Conservation (phyloP, 257 asterid species). For the Marsdenia floribunda region DNA sequence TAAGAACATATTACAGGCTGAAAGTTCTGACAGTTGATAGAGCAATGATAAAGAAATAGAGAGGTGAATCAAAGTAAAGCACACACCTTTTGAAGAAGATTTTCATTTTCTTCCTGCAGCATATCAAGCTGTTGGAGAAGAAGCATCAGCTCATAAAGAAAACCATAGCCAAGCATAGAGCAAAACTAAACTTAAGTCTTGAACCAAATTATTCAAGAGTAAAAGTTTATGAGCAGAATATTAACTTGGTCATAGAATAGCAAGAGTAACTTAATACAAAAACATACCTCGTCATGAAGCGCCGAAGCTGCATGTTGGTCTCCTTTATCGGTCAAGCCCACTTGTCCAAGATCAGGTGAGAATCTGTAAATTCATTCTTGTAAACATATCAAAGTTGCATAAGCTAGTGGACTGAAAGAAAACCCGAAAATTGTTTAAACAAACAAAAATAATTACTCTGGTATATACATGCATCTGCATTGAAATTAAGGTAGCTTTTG, state of each 20-base stretch:
- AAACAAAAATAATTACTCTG: not conserved
- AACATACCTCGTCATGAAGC: conserved; percentile 76
- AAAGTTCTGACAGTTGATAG: not conserved
- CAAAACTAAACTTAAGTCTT: conserved; percentile 5
- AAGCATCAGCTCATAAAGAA: conserved; percentile 32
- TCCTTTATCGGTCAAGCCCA: conserved; percentile 51
- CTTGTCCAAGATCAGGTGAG: conserved; percentile 59
- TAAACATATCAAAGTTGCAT: not conserved
- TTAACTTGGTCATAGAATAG: conserved; percentile 17
- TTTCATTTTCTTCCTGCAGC: conserved; percentile 95
- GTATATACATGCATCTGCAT: not conserved
- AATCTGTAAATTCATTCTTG: conserved; percentile 48
- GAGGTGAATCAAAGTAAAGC: conserved; percentile 1
- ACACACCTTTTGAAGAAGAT: conserved; percentile 64
- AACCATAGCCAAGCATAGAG: conserved; percentile 8
- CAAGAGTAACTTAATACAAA: not conserved
- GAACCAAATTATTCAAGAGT: not conserved
- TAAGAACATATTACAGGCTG: conserved; percentile 7
- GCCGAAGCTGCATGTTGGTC: conserved; percentile 73
- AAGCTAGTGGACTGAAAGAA: not conserved
- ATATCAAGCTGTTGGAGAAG: conserved; percentile 66
- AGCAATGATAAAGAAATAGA: conserved; percentile 10
- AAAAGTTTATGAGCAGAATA: conserved; percentile 1
- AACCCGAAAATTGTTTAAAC: not conserved
- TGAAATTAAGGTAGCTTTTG: not conserved